Conservation (phyloP, 2,329 filamentous ascomycete genomes). For the Sarocladium oryzae region DNA sequence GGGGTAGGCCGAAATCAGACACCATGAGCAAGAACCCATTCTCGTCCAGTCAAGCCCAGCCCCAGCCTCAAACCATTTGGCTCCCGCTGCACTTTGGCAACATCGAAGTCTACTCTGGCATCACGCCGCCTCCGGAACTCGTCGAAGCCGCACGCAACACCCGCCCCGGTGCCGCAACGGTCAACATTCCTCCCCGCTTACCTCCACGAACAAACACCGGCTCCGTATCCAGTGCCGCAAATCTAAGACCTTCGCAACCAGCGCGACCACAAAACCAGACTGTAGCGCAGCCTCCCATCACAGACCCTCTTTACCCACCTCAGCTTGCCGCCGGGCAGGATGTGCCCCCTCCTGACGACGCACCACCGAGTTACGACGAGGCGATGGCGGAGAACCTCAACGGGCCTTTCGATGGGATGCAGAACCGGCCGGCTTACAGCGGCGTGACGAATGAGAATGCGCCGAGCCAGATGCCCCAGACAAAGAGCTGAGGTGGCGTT, state of each 20-base stretch:
- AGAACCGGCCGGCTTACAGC: slow-evolving; percentile 60
- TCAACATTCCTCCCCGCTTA: slow-evolving; percentile 26
- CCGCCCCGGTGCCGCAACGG: slow-evolving; percentile 33
- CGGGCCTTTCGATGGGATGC: slow-evolving; percentile 58
- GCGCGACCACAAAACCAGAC: slow-evolving; percentile 18
- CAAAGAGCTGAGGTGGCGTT: slow-evolving; percentile 33
- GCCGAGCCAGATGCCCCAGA: slow-evolving; percentile 41
- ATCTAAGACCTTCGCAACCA: slow-evolving; percentile 14
- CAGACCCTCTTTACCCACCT: slow-evolving; percentile 52
- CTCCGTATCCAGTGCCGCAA: slow-evolving; percentile 18
- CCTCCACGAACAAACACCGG: slow-evolving; percentile 24
- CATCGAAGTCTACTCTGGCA: slow-evolving; percentile 80
- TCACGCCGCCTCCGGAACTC: slow-evolving; percentile 71
- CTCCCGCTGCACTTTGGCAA: slow-evolving; percentile 70
- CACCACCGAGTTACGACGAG: slow-evolving; percentile 90
- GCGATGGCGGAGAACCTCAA: slow-evolving; percentile 71
- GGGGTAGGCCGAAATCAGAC: slow-evolving; percentile 50
- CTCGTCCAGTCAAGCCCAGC: neutral
- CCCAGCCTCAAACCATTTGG: slow-evolving; percentile 62
- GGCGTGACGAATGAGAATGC: slow-evolving; percentile 56
- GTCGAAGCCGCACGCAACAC: slow-evolving; percentile 48
- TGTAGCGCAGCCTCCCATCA: slow-evolving; percentile 19
- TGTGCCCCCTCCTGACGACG: slow-evolving; percentile 55
- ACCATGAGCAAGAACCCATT: slow-evolving; percentile 16
- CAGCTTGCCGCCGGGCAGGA: slow-evolving; percentile 41